A percentile compares a stretch with the other conserved stretches of the same genome.
Evolutionary conservation across 805 yeast species (phyloP).

Genomic region (Kuraishia piskuri): DNA sequence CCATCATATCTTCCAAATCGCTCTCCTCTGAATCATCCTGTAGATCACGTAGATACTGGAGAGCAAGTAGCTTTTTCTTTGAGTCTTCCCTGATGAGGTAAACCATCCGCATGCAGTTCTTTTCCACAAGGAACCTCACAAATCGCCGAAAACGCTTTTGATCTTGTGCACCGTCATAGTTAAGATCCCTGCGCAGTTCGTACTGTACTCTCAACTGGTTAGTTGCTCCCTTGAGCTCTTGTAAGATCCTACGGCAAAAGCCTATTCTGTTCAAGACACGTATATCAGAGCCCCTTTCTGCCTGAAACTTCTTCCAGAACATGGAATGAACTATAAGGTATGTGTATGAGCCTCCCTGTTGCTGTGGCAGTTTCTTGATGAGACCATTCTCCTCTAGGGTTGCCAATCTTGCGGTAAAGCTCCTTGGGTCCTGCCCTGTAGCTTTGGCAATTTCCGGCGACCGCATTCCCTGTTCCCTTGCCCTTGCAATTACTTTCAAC

Average conservation of each 20-base stretch:
- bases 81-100: slow-evolving; percentile 27
- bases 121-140: slow-evolving; percentile 33
- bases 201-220: neutral
- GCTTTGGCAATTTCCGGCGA: slow-evolving; percentile 46
- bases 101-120: slow-evolving; percentile 40
- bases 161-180: slow-evolving; percentile 32
- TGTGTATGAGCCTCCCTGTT: neutral
- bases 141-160: slow-evolving; percentile 31
- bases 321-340: neutral
- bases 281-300: neutral
- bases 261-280: neutral
- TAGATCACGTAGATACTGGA: slow-evolving; percentile 32
- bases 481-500: slow-evolving; percentile 49
- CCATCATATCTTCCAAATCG: slow-evolving; percentile 13
- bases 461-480: slow-evolving; percentile 47
- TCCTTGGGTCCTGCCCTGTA: slow-evolving; percentile 65
- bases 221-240: neutral
- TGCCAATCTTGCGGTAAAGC: slow-evolving; percentile 55
- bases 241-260: neutral
- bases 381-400: slow-evolving; percentile 41
- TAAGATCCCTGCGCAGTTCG: slow-evolving; percentile 54
- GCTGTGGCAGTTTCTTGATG: slow-evolving; percentile 26
- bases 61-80: slow-evolving; percentile 17
- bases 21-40: slow-evolving; percentile 15
- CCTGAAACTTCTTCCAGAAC: neutral